Conservation (phyloP, 306 rosid genomes). For the Echinosophora koreensis region DNA sequence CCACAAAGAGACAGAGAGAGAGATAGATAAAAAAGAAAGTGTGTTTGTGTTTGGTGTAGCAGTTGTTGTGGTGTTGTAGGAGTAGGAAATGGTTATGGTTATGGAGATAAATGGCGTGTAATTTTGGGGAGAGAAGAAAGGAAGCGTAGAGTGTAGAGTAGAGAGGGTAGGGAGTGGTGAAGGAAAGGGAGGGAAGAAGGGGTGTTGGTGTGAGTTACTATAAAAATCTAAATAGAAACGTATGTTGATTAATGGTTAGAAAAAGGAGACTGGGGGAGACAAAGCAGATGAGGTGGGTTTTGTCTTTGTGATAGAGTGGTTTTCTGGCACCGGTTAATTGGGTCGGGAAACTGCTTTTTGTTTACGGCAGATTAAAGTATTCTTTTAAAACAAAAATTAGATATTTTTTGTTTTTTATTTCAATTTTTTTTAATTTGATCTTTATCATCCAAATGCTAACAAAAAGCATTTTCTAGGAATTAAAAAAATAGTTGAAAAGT, state of each 20-base stretch:
- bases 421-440: too few species aligned
- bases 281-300: conserved; percentile 13
- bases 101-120: conserved; percentile 38
- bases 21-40: conserved; percentile 1
- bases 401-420: too few species aligned
- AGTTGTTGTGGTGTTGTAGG: conserved; percentile 32
- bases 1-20: too few species aligned
- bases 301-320: conserved; percentile 8
- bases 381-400: too few species aligned
- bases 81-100: background rate
- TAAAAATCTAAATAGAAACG: conserved; percentile 7
- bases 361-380: background rate
- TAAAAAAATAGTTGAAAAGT: too few species aligned
- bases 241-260: conserved; percentile 1
- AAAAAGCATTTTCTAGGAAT: too few species aligned
- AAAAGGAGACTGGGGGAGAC: conserved; percentile 10
- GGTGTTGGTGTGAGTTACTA: conserved; percentile 45
- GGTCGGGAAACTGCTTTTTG: conserved; percentile 10
- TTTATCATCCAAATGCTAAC: too few species aligned
- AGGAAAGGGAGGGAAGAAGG: conserved; percentile 18
- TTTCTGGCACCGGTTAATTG: conserved; percentile 26
- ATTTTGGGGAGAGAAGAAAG: conserved; percentile 21
- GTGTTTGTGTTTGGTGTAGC: conserved; percentile 38
- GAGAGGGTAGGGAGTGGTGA: background rate
- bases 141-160: conserved; percentile 6